Base-by-base conservation (phyloP, 768 basidiomycete species). In the Lentinula lateritia region DNA sequence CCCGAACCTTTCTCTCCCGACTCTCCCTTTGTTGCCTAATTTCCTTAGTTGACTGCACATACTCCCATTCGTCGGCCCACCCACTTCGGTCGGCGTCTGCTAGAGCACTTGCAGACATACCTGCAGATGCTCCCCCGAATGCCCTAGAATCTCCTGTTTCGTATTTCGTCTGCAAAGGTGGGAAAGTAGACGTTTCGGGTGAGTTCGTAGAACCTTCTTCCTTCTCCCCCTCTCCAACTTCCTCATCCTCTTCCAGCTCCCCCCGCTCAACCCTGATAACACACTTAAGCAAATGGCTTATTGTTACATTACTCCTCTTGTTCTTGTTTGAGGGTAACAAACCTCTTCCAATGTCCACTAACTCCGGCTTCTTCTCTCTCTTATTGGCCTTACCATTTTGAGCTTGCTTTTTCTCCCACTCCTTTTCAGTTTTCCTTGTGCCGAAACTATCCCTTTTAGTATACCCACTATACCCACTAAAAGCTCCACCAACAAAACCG, bases 321-420 rank as follows among this genome's bases (percentile, higher is more conserved):
- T 93, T 92, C 70, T 83, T 87, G 69, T 90, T 95, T 9, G 93
- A 91, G 66, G 92, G 89, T 67, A 83, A 85, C 53, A 98, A 73
- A 34, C 55, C 55, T 28, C 55, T n/a, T 16, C 55, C 55, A 3
- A 56, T 28, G 39, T 54, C 74, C 9, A 43, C 41, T 4, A 56
- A 28, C 16, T 56, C 55, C 4, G 38, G 38, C 13, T 28, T 39
- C 28, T 56, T 56, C 28, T 56, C 39, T 42, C 35, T 52, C 35
- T 32, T 34, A 6, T 3, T 28, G 28, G 28, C 28, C 28, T 32
- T 52, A 5, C 7, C 13, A 13, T 23, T 23, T 10, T 52, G 18
- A 23, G 34, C 28, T 15, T n/a, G 6, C 5, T 52, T 52, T 12
- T 52, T 52, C 12, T 52, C 28, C 12, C 20, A 13, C 32, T 18